These are phyloP conservation scores for Serendipita sp. DNA, from an alignment of 768 basidiomycete genomes.

Conservation along the genomic window DNA sequence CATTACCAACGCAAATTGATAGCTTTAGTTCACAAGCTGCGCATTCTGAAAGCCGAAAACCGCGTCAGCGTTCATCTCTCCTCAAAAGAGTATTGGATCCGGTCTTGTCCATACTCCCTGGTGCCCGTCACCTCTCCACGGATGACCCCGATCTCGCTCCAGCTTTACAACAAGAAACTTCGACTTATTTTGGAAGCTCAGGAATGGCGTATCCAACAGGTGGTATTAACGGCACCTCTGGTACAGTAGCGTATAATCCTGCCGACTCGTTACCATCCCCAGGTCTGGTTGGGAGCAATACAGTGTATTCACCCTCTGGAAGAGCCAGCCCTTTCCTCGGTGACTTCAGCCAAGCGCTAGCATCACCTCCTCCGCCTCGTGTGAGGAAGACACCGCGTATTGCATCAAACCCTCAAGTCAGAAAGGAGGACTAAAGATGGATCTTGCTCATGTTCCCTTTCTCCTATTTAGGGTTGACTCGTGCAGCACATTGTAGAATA, in stretches of 20 bases:
- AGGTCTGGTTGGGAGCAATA: background rate
- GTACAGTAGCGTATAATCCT: no score
- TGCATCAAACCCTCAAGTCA: background rate
- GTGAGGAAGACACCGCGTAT: background rate
- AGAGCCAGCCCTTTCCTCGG: no score
- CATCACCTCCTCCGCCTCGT: background rate
- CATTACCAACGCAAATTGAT: constrained; percentile 42
- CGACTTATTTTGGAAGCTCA: background rate
- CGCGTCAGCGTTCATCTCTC: constrained; percentile 12
- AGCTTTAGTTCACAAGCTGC: background rate
- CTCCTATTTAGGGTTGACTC: no score
- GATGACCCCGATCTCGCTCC: constrained; percentile 62
- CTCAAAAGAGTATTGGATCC: constrained; percentile 20
- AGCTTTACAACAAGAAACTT: background rate
- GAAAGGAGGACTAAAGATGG: background rate
- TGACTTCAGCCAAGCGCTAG: background rate
- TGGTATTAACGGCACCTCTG: no score
- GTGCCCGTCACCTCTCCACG: constrained; percentile 28
- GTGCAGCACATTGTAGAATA: no score
- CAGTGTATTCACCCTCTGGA: background rate
- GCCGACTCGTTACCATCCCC: background rate
- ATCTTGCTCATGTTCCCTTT: background rate
- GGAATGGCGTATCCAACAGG: background rate
- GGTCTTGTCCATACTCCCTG: constrained; percentile 28
- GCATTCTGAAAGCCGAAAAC: background rate